phyloP scores from a whole-genome alignment of 805 yeast genomes.

The Saccharomycopsis fodiens region DNA sequence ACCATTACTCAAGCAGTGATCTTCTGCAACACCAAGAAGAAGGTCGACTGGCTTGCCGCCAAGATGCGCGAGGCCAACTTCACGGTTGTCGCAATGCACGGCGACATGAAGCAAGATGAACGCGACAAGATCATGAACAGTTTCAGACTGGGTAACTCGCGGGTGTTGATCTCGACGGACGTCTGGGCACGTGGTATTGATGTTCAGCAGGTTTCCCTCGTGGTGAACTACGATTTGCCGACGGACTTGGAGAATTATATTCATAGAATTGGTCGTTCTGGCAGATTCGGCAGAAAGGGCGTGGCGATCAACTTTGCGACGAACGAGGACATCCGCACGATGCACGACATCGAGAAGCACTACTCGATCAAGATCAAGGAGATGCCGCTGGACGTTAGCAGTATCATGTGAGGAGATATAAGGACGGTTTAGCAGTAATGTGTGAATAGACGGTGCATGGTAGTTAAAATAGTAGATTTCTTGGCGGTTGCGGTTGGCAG shows the following conservation, averaged over 20 bases:
- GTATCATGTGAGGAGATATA: constrained; percentile 3
- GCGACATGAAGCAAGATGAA: constrained; percentile 92
- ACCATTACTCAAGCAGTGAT: constrained; percentile 97
- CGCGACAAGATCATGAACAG: constrained; percentile 93
- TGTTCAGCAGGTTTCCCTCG: constrained; percentile 95
- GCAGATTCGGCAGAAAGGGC: constrained; percentile 98
- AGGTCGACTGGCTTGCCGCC: constrained; percentile 85
- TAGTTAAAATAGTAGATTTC: too few species aligned
- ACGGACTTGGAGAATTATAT: constrained; percentile 89
- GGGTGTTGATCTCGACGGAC: constrained; percentile 93
- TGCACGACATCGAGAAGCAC: constrained; percentile 69
- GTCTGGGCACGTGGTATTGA: constrained; percentile 98
- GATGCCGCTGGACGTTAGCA: constrained; percentile 54
- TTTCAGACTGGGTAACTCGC: constrained; percentile 87
- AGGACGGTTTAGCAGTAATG: not conserved
- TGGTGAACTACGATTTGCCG: constrained; percentile 93
- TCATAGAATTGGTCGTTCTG: constrained; percentile 97
- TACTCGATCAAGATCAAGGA: constrained; percentile 70
- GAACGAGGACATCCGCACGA: constrained; percentile 60
- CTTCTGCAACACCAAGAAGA: constrained; percentile 93
- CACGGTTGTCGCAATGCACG: constrained; percentile 94
- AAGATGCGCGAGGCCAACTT: constrained; percentile 75
- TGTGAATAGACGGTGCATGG: not conserved
- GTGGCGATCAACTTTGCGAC: constrained; percentile 94
- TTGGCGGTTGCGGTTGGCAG: too few species aligned